Base-by-base conservation (phyloP, 2,329 filamentous ascomycete species). In the Trichoderma asperellum region DNA sequence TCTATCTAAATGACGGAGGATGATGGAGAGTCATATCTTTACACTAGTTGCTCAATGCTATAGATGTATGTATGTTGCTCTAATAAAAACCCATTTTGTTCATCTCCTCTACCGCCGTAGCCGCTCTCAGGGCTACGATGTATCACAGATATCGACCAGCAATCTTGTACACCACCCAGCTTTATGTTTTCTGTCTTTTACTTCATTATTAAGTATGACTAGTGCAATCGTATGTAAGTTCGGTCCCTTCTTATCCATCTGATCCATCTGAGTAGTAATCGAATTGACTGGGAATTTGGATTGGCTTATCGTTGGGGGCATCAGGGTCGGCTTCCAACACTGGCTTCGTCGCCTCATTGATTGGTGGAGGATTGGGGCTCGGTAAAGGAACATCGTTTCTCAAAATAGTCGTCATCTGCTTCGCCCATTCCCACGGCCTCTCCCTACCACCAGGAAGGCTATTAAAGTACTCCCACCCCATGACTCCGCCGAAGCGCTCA, bases 381-480 rank as follows among this genome's bases (percentile, higher is more conserved):
- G 34, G 24, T 18, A 52, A 10, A 8, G 79, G 76, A 18, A 69
- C 62, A 63, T 78, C 74, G 2, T 75, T 68, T 53, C 83, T 76
- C 72, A 82, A 72, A 68, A 82, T 76, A 53, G 71, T 77, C 0
- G 89, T 88, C 84, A 96, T 90, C 68, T 85, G 84, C 58, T 84
- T 85, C 0, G 92, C 92, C 94, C 94, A 97, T 73, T 92, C 84
- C 91, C 91, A 95, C 0, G 92, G 92, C 68, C 84, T 81, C 14
- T 83, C 82, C 2, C 76, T 77, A 29, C 87, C 89, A 1, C 89
- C 90, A 0, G 92, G 91, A 69, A 89, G 78, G 68, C 90, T 88
- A 81, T 97, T 96, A 81, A 95, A 97, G 78, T 96, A 97, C 81
- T 97, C 94, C 94, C 94, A 97, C 2, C 93, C 93, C 89, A 96